Base-by-base conservation (phyloP, 2,329 filamentous ascomycete genomes). In the Trichoderma pleuroti region DNA sequence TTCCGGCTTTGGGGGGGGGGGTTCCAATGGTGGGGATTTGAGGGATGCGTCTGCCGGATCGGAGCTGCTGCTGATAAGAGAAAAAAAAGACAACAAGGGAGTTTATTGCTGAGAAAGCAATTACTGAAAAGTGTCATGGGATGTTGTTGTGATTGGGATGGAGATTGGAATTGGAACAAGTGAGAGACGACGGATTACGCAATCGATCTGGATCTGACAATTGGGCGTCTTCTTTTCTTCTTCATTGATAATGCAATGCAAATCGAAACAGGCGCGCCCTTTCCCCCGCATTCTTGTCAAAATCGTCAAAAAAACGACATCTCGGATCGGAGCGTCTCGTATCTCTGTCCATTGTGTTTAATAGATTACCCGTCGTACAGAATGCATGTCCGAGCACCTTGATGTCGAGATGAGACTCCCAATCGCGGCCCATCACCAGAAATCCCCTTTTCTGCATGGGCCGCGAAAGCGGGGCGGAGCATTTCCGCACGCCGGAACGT, bases 391-490 rank as follows among this genome's bases (percentile, higher is more conserved):
- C 26, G 26, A 28, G n/a, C 21, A 49, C 42, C 42, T 49, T 12
- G 42, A 49, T 49, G 18, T 9, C n/a, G 39, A 42, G 39, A 42
- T 42, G 16, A 42, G 9, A n/a, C 16, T 16, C 8, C 9, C n/a
- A n/a, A 42, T 42, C 39, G 18, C 39, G 16, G 39, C 39, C 18
- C n/a, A n/a, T n/a, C 39, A 42, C n/a, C n/a, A n/a, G n/a, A 42
- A 42, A 16, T 16, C n/a, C 39, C 39, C 39, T 42, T 16, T 32
- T 30, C 24, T 59, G 3, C 18, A 59, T 59, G 30, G 21, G 56
- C 56, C 30, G 56, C n/a, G 59, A 63, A 69, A 70, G 66, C 67
- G 67, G 67, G 59, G 61, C 57, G 67, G 67, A 63, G 67, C 34
- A 70, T 70, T 70, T 70, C 67, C 67, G 67, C 67, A 34, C 30